Percentiles rank a stretch among this genome's conserved stretches.
These are phyloP conservation scores for Penicillium decumbens DNA, from an alignment of 2,329 filamentous ascomycete genomes.

Conservation along the genomic window DNA sequence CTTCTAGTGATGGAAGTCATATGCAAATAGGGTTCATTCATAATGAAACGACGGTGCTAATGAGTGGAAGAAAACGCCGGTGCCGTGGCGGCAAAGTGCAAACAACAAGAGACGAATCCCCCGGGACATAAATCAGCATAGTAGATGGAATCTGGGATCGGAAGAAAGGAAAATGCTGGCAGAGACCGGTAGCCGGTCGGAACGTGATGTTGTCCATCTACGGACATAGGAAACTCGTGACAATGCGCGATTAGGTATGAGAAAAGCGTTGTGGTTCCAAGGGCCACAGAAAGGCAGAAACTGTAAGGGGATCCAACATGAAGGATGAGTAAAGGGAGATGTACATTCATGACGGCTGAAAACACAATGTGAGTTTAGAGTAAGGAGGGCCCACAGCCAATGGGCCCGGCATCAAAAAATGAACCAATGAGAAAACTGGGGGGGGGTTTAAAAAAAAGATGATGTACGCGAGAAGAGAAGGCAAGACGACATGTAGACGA, in stretches of 20 bases:
- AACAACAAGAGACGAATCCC: constrained; percentile 15
- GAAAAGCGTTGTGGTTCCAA: neutral
- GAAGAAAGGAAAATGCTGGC: constrained; percentile 21
- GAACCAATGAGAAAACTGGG: constrained; percentile 1
- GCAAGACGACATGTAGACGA: constrained; percentile 27
- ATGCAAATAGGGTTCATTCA: constrained; percentile 14
- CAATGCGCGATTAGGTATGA: constrained; percentile 21
- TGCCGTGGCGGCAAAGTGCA: constrained; percentile 23
- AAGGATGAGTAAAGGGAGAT: constrained; percentile 16
- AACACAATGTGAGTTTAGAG: constrained; percentile 5
- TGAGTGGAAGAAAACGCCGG: constrained; percentile 21
- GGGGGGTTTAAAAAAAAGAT: constrained; percentile 1
- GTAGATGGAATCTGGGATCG: constrained; percentile 18
- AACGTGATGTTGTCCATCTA: constrained; percentile 24
- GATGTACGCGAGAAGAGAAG: constrained; percentile 5
- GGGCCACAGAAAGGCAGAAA: neutral
- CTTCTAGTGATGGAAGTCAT: constrained; percentile 5
- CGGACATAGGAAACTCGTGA: constrained; percentile 36
- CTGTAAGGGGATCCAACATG: constrained; percentile 6
- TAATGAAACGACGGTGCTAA: constrained; percentile 15
- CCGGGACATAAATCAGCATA: constrained; percentile 19
- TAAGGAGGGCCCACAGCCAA: neutral
- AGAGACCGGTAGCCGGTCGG: constrained; percentile 12
- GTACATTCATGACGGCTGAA: constrained; percentile 22
- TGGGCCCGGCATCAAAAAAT: neutral